These are phyloP conservation scores for Botrytis deweyae DNA, from an alignment of 2,329 filamentous ascomycete genomes.

Conservation along the genomic window DNA sequence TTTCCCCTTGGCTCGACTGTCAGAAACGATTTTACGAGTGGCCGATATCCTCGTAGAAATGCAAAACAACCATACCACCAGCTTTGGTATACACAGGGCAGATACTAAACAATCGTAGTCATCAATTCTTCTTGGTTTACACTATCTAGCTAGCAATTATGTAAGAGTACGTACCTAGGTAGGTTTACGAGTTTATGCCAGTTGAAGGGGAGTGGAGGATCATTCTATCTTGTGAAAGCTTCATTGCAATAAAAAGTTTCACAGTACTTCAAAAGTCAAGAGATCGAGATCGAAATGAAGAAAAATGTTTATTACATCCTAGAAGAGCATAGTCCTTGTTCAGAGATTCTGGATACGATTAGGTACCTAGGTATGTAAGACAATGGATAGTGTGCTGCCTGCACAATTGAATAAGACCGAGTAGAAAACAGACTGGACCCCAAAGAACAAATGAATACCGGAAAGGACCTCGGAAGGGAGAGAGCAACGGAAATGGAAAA, in stretches of 20 bases:
- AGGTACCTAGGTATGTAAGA: too few relatives aligned
- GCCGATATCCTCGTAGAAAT: neutral
- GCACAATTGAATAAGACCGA: too few relatives aligned
- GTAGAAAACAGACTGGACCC: too few relatives aligned
- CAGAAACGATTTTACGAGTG: neutral
- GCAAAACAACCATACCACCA: neutral
- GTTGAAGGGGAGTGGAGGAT: neutral
- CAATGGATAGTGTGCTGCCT: too few relatives aligned
- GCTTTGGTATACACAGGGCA: neutral
- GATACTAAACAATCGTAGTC: rapidly evolving
- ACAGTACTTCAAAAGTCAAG: neutral
- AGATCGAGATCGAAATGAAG: neutral
- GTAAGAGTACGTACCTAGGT: too few relatives aligned
- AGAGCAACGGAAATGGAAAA: too few relatives aligned
- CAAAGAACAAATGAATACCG: too few relatives aligned
- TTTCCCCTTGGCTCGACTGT: neutral
- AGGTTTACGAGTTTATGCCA: neutral
- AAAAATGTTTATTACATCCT: too few relatives aligned
- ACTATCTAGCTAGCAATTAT: neutral
- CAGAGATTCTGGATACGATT: too few relatives aligned
- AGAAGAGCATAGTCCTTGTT: too few relatives aligned
- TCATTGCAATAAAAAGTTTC: neutral
- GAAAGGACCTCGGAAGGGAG: too few relatives aligned
- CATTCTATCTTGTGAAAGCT: neutral
- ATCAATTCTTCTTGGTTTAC: neutral